Conservation (phyloP, 2,329 filamentous ascomycete species). For the Claviceps spartinae region DNA sequence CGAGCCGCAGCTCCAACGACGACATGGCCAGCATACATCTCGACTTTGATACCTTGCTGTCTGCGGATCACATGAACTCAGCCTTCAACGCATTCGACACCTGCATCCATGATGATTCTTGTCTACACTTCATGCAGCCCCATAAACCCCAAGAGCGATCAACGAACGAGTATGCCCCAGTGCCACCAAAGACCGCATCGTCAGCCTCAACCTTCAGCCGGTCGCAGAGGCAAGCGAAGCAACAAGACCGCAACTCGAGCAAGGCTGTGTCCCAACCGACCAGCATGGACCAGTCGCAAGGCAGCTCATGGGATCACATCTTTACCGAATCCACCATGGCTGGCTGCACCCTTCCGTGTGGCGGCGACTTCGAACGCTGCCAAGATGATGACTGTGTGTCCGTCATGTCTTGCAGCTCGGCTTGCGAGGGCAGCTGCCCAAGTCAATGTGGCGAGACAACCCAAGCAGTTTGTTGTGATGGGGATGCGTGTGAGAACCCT, state of each 20-base stretch:
- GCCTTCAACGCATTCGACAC: slow-evolving; percentile 15
- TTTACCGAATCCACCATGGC: slow-evolving; percentile 7
- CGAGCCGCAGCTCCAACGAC: slow-evolving; percentile 14
- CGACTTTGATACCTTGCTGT: slow-evolving; percentile 15
- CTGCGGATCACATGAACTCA: slow-evolving; percentile 12
- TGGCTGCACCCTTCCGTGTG: slow-evolving; percentile 1
- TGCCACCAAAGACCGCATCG: not conserved
- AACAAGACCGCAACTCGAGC: not conserved
- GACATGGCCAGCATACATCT: slow-evolving; percentile 14
- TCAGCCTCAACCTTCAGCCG: not conserved
- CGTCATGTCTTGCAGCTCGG: slow-evolving; percentile 19
- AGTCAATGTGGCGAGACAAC: slow-evolving; percentile 21
- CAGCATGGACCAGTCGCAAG: slow-evolving; percentile 4
- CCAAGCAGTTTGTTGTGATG: slow-evolving; percentile 22
- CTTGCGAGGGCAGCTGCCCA: slow-evolving; percentile 21
- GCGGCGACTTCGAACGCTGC: not conserved
- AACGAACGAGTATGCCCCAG: slow-evolving; percentile 5
- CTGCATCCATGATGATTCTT: slow-evolving; percentile 20
- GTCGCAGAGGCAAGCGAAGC: not conserved
- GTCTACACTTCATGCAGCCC: slow-evolving; percentile 12
- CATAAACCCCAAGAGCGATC: slow-evolving; percentile 8
- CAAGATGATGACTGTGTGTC: slow-evolving; percentile 19
- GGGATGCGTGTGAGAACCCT: slow-evolving; percentile 19
- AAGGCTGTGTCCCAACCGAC: slow-evolving; percentile 1
- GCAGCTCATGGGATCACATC: slow-evolving; percentile 9